Base-by-base conservation (phyloP, 768 basidiomycete species). In the Cystobasidium onofrii region DNA sequence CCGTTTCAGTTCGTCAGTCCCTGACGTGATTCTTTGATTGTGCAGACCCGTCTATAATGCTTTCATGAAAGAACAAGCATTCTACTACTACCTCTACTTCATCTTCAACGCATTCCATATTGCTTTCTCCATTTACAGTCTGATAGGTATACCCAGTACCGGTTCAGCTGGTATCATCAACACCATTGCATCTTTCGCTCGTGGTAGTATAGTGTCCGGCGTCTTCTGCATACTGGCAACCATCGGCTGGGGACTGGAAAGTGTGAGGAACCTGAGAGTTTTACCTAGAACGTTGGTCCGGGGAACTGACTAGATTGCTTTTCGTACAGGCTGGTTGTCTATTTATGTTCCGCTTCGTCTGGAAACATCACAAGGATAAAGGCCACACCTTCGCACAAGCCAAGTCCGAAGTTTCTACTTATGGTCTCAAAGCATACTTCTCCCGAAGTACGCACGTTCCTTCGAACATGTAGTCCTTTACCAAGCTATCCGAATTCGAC, bases 51-150 rank as follows among this genome's bases (percentile, higher is more conserved):
- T 94, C 80, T 98, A 98, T 84, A 94, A 96, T 39, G 94, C 91
- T 67, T 95, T 92, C 84, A 91, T 92, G 88, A 95, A 96, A 86
- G 94, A 89, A 78, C 80, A 84, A 72, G 86, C 92, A 1, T 82
- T 94, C 80, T 95, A 93, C 84, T 95, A 90, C 83, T 95, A 97
- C 84, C 82, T 96, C 76, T 99, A 92, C 85, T 95, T 97, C 85
- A 87, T 97, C 83, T 99, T 99, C 83, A 86, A 88, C 70, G 95
- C 92, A 60, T 97, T 91, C 85, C 93, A 99, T 83, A 85, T 98
- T 75, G 84, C 91, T 50, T 97, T 92, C 84, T 90, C 90, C 76
- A 80, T 91, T 79, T 98, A 97, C 84, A 91, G 90, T 90, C 88
- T 93, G 81, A 88, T 98, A 80, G 95, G 95, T 76, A 89, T 96